Conservation (phyloP, 495 filamentous ascomycete species). For the Daldinia childiae region DNA sequence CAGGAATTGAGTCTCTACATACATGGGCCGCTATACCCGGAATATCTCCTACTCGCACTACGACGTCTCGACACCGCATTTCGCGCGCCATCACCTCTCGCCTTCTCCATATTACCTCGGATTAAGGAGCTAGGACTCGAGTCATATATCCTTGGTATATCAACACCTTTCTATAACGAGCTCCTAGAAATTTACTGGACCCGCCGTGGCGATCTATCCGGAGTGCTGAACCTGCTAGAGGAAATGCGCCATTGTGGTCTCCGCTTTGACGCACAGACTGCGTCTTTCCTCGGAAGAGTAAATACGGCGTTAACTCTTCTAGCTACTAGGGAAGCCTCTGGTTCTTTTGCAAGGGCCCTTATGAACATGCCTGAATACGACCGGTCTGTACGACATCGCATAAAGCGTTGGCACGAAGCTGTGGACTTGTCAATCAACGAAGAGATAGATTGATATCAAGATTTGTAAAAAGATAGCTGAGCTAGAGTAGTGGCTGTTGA, state of each 20-base stretch:
- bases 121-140: slow-evolving; percentile 75
- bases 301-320: slow-evolving; percentile 16
- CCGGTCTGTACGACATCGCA: slow-evolving; percentile 22
- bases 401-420: slow-evolving; percentile 35
- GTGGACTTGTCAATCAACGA: slow-evolving; percentile 36
- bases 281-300: slow-evolving; percentile 56
- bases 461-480: slow-evolving; percentile 3
- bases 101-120: slow-evolving; percentile 69
- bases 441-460: slow-evolving; percentile 13
- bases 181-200: slow-evolving; percentile 72
- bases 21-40: slow-evolving; percentile 73
- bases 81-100: slow-evolving; percentile 65
- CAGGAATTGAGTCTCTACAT: slow-evolving; percentile 59
- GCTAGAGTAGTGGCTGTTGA: background rate
- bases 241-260: slow-evolving; percentile 83
- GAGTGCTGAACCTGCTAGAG: slow-evolving; percentile 68
- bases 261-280: slow-evolving; percentile 66
- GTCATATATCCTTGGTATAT: slow-evolving; percentile 77
- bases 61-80: slow-evolving; percentile 70
- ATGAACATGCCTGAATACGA: slow-evolving; percentile 54
- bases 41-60: slow-evolving; percentile 69
- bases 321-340: slow-evolving; percentile 17
- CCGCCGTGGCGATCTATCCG: slow-evolving; percentile 67
- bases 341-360: slow-evolving; percentile 49
- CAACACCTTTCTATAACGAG: slow-evolving; percentile 78